Percentiles rank a stretch among this genome's conserved stretches.
Conservation (phyloP, 2,329 filamentous ascomycete species). For the Ophiocordyceps camponoti-rufipedis region DNA sequence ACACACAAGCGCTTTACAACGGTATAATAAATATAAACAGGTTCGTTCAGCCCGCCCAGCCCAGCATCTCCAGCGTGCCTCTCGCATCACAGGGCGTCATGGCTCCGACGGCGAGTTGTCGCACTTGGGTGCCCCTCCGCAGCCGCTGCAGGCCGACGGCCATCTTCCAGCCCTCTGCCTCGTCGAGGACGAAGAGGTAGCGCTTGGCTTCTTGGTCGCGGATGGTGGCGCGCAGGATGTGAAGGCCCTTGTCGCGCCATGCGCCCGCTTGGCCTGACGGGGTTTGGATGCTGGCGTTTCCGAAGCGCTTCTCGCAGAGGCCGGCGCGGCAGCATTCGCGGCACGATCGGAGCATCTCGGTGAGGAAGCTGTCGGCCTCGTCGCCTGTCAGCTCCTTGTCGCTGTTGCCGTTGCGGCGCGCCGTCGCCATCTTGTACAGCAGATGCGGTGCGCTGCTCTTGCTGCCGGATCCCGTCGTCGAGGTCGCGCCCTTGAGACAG, state of each 20-base stretch:
- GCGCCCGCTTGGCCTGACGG: constrained; percentile 29
- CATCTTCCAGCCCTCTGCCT: constrained; percentile 52
- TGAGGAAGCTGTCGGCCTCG: constrained; percentile 47
- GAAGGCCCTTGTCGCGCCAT: constrained; percentile 35
- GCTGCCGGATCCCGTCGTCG: constrained; percentile 18
- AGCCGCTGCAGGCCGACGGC: constrained; percentile 41
- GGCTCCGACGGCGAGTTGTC: constrained; percentile 38
- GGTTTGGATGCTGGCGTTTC: constrained; percentile 21
- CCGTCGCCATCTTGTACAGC: constrained; percentile 27
- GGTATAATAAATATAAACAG: neutral
- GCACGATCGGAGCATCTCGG: constrained; percentile 44
- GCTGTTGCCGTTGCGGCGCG: constrained; percentile 28
- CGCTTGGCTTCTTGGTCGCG: constrained; percentile 49
- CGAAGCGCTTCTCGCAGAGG: constrained; percentile 25
- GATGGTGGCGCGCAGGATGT: constrained; percentile 44
- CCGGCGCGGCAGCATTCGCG: constrained; percentile 43
- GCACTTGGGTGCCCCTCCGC: constrained; percentile 39
- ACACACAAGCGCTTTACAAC: too few species aligned
- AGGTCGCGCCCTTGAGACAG: constrained; percentile 26
- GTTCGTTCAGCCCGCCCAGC: constrained; percentile 22
- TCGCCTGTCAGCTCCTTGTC: constrained; percentile 32
- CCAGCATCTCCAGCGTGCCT: constrained; percentile 37
- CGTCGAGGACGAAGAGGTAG: constrained; percentile 44
- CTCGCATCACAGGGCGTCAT: constrained; percentile 36
- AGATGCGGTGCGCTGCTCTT: constrained; percentile 22